Evolutionary conservation across 257 asterid species (phyloP).

Genomic region (Ballota nigra): DNA sequence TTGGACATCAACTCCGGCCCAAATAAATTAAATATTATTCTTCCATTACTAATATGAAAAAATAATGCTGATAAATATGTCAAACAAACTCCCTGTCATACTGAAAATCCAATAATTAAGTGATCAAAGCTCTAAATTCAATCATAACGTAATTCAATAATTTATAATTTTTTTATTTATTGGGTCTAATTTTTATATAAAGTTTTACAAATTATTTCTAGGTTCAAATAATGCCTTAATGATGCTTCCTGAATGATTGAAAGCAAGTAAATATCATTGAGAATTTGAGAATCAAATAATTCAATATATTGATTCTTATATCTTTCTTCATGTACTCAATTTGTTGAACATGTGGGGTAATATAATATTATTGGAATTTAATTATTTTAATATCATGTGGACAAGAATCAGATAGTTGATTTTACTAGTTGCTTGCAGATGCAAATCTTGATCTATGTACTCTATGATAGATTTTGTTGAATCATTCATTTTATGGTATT

Average conservation of each 20-base stretch:
- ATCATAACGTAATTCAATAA: too few relatives aligned
- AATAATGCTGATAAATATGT: neutral
- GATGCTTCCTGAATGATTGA: constrained; percentile 16
- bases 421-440: neutral
- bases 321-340: constrained; percentile 18
- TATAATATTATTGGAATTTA: constrained; percentile 3
- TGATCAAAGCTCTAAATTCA: too few relatives aligned
- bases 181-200: too few relatives aligned
- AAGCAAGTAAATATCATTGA: neutral
- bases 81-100: neutral
- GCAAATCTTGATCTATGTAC: too few relatives aligned
- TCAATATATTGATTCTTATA: neutral
- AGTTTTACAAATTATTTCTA: neutral
- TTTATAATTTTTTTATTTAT: too few relatives aligned
- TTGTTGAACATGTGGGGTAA: constrained; percentile 32
- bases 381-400: constrained; percentile 15
- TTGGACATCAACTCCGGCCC: too few relatives aligned
- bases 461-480: too few relatives aligned
- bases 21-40: too few relatives aligned
- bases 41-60: too few relatives aligned
- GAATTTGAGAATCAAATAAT: constrained; percentile 14
- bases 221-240: constrained; percentile 4
- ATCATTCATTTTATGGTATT: too few relatives aligned
- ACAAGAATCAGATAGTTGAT: constrained; percentile 19
- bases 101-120: neutral